Evolutionary conservation across 2,329 filamentous ascomycete species (phyloP).

Genomic region (Beauveria varroae): DNA sequence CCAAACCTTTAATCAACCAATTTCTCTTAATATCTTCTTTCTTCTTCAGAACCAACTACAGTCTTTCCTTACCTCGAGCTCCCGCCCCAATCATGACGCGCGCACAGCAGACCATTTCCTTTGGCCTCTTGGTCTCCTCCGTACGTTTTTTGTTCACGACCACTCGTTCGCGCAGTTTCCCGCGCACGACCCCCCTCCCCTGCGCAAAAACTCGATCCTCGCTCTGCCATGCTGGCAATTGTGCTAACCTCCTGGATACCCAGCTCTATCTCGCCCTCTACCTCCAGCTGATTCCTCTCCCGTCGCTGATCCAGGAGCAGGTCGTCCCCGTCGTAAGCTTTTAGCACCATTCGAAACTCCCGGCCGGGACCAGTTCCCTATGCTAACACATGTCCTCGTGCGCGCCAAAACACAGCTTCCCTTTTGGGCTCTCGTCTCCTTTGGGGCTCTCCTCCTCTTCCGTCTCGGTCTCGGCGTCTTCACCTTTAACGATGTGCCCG

Average conservation of each 20-base stretch:
- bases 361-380: not conserved
- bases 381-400: not conserved
- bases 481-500: conserved; percentile 93
- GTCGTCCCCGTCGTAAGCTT: conserved; percentile 78
- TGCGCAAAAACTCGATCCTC: not conserved
- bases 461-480: conserved; percentile 88
- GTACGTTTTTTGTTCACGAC: conserved; percentile 40
- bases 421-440: conserved; percentile 84
- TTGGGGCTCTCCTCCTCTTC: conserved; percentile 86
- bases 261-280: conserved; percentile 86
- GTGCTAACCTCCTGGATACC: conserved; percentile 15
- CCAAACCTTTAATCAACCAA: not conserved
- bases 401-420: conserved; percentile 56
- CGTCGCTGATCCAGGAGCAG: conserved; percentile 68
- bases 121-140: conserved; percentile 79
- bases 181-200: not conserved
- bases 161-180: not conserved
- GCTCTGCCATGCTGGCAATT: not conserved
- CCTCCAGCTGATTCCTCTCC: conserved; percentile 75
- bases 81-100: conserved; percentile 70
- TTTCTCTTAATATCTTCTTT: not conserved
- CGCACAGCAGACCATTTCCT: conserved; percentile 84
- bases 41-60: conserved; percentile 7
- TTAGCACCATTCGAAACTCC: not conserved
- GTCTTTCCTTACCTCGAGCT: conserved; percentile 5